A percentile compares a stretch with the other conserved stretches of the same genome.
Evolutionary conservation across 257 asterid genomes (phyloP).

Genomic region (Solanum ossicruentum): DNA sequence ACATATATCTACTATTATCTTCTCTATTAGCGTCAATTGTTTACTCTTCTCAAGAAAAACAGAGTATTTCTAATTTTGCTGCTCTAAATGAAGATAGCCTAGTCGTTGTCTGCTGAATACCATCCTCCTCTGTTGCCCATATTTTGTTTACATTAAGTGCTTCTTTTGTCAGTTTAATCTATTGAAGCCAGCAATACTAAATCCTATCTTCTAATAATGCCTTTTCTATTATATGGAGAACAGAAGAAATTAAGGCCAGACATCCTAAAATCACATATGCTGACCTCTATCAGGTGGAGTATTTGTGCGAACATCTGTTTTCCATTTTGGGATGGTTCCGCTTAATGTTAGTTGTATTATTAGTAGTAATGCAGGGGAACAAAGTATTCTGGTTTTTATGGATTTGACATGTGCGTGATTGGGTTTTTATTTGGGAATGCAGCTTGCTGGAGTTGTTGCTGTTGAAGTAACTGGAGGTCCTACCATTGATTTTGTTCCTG

Average conservation of each 20-base stretch:
- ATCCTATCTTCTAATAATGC: not conserved
- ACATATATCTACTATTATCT: not conserved
- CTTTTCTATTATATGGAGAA: slow-evolving; percentile 2
- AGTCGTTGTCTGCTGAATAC: not conserved
- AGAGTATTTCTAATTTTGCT: not conserved
- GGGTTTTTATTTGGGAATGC: slow-evolving; percentile 3
- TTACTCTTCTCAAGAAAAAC: not conserved
- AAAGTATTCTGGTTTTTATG: not conserved
- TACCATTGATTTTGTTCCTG: slow-evolving; percentile 48
- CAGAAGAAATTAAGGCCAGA: slow-evolving; percentile 70
- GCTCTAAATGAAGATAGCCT: not conserved
- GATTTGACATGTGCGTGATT: not conserved
- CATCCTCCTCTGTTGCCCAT: not conserved
- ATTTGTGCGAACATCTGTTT: not conserved
- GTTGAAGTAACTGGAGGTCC: slow-evolving; percentile 91
- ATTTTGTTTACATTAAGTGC: not conserved
- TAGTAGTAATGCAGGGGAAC: not conserved
- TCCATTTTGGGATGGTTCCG: not conserved
- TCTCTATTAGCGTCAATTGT: not conserved
- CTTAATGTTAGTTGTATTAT: not conserved
- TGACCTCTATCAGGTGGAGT: slow-evolving; percentile 78
- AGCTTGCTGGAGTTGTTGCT: slow-evolving; percentile 91
- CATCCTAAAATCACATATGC: slow-evolving; percentile 70
- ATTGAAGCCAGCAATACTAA: not conserved
- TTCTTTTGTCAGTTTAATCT: not conserved